Percentiles rank a stretch among this genome's conserved stretches.
These are phyloP conservation scores for Acanthamoeba triangularis DNA, from an alignment of 208 protist species.

Conservation along the genomic window DNA sequence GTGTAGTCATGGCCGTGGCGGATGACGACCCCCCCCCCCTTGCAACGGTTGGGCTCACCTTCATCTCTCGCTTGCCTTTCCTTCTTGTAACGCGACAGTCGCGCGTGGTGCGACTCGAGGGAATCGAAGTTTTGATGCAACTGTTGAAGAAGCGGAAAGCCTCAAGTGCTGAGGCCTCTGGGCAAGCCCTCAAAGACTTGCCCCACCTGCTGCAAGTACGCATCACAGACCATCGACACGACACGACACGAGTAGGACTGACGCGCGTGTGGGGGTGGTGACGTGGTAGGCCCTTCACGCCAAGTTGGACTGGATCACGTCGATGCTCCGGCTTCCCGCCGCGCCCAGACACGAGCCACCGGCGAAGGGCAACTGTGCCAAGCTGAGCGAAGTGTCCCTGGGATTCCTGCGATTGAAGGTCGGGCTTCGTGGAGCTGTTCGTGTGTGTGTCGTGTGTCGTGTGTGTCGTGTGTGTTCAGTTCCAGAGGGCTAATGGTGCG, in stretches of 20 bases:
- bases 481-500: too few relatives aligned
- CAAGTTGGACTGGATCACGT: conserved; percentile 6
- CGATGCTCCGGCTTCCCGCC: neutral
- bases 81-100: neutral
- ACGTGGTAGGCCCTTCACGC: neutral
- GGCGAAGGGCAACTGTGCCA: neutral
- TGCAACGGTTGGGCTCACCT: too few relatives aligned
- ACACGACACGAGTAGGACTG: neutral
- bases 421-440: too few relatives aligned
- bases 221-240: neutral
- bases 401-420: conserved; percentile 24
- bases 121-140: conserved; percentile 40
- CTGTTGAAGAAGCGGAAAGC: neutral
- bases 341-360: neutral
- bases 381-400: neutral
- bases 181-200: neutral
- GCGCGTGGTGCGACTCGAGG: conserved; percentile 22
- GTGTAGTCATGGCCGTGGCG: neutral
- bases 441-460: too few relatives aligned
- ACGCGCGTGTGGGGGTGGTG: neutral
- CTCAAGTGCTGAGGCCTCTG: conserved; percentile 28
- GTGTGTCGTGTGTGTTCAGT: too few relatives aligned
- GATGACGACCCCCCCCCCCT: neutral
- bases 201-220: neutral
- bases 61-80: neutral